These are phyloP conservation scores for Trichoderma virens DNA, from an alignment of 495 filamentous ascomycete genomes.

Conservation along the genomic window DNA sequence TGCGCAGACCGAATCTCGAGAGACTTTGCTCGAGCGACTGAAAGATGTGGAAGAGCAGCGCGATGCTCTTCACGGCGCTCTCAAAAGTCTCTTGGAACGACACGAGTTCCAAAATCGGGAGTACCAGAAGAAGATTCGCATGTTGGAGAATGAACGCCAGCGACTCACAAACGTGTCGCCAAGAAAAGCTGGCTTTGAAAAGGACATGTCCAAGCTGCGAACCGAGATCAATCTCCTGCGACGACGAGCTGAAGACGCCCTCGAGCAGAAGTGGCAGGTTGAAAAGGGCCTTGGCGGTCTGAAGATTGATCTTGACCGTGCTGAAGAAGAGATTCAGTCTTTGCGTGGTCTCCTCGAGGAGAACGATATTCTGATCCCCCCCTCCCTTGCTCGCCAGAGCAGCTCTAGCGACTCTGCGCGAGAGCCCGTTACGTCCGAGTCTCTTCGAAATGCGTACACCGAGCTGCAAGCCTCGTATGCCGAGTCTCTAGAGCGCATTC, in stretches of 20 bases:
- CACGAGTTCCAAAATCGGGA: constrained; percentile 75
- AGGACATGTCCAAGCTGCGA: constrained; percentile 68
- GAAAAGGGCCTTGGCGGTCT: constrained; percentile 88
- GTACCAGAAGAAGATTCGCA: constrained; percentile 64
- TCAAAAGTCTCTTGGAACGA: constrained; percentile 80
- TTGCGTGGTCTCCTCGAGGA: constrained; percentile 74
- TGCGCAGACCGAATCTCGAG: constrained; percentile 53
- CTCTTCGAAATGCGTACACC: constrained; percentile 68
- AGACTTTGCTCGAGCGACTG: constrained; percentile 70
- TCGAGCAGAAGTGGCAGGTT: constrained; percentile 94
- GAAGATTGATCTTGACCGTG: constrained; percentile 95
- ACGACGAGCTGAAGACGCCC: constrained; percentile 83
- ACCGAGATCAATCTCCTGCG: constrained; percentile 80
- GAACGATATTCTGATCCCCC: constrained; percentile 71
- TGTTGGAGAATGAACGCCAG: constrained; percentile 72
- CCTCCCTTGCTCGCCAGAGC: constrained; percentile 42
- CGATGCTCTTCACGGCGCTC: constrained; percentile 79
- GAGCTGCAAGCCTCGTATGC: constrained; percentile 61
- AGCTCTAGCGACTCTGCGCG: constrained; percentile 16
- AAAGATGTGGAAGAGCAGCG: constrained; percentile 91
- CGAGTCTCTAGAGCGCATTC: constrained; percentile 48
- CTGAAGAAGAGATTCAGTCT: constrained; percentile 82
- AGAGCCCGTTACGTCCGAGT: constrained; percentile 54
- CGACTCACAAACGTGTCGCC: constrained; percentile 62
- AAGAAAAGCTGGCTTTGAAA: constrained; percentile 68